These are phyloP conservation scores for Nitzschia sp. DNA, from an alignment of 108 stramenopile genomes.

Conservation along the genomic window DNA sequence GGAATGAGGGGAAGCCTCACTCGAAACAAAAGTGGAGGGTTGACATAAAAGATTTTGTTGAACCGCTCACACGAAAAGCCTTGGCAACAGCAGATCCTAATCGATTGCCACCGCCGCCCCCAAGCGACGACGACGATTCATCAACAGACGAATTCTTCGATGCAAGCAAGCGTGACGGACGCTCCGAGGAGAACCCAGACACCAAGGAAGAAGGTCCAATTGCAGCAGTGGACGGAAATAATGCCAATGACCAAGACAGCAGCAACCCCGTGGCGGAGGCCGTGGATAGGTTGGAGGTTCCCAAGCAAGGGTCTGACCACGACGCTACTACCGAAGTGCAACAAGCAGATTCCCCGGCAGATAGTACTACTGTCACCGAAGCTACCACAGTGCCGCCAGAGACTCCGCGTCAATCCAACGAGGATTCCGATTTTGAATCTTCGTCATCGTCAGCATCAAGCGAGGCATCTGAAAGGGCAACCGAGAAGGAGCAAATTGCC, in stretches of 20 bases:
- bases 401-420: too few relatives aligned
- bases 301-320: too few relatives aligned
- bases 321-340: too few relatives aligned
- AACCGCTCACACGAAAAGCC: not conserved
- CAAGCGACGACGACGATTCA: not conserved
- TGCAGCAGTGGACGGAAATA: not conserved
- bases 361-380: too few relatives aligned
- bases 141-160: not conserved
- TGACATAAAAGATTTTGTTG: not conserved
- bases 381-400: too few relatives aligned
- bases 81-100: not conserved
- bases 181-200: not conserved
- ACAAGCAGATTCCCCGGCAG: too few relatives aligned
- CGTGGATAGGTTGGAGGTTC: too few relatives aligned
- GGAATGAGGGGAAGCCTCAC: not conserved
- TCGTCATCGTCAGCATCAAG: too few relatives aligned
- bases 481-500: too few relatives aligned
- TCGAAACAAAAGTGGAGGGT: conserved; percentile 3
- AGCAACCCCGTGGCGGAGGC: too few relatives aligned
- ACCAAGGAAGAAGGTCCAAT: not conserved
- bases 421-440: too few relatives aligned
- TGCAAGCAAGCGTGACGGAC: not conserved
- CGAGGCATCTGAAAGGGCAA: too few relatives aligned
- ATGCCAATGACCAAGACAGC: not conserved
- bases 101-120: not conserved